Percentiles rank a stretch among this genome's conserved stretches.
Conservation (phyloP, 1,284 basidiomycete genomes). For the Cystobasidium sp. region DNA sequence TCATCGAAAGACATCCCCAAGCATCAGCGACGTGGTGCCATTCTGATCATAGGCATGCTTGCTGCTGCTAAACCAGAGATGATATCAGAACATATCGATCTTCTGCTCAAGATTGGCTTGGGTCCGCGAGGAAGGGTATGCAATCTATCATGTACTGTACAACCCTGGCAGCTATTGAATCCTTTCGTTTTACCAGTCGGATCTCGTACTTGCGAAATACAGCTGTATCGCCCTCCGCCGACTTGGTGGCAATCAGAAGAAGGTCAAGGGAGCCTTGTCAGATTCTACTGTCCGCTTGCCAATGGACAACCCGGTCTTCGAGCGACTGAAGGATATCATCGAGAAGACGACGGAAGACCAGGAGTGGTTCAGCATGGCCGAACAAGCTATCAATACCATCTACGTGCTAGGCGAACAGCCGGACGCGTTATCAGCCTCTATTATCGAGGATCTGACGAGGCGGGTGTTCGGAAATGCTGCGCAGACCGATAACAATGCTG, state of each 20-base stretch:
- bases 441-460: conserved; percentile 79
- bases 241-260: conserved; percentile 91
- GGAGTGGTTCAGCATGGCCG: conserved; percentile 94
- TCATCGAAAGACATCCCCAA: conserved; percentile 74
- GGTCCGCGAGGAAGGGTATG: conserved; percentile 78
- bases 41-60: conserved; percentile 94
- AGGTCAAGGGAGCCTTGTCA: conserved; percentile 88
- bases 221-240: conserved; percentile 92
- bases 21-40: conserved; percentile 85
- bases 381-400: conserved; percentile 95
- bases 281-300: conserved; percentile 85
- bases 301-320: conserved; percentile 87
- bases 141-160: neutral
- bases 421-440: conserved; percentile 76
- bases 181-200: conserved; percentile 62
- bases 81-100: conserved; percentile 84
- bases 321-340: conserved; percentile 76
- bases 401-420: conserved; percentile 94
- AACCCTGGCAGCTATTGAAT: conserved; percentile 69
- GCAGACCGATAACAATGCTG: neutral
- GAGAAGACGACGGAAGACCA: conserved; percentile 77
- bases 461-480: conserved; percentile 67
- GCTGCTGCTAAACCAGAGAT: conserved; percentile 82
- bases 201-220: conserved; percentile 87
- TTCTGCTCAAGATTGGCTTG: conserved; percentile 84